Evolutionary conservation across 805 yeast species (phyloP).

Genomic region (Blastobotrys parvus): DNA sequence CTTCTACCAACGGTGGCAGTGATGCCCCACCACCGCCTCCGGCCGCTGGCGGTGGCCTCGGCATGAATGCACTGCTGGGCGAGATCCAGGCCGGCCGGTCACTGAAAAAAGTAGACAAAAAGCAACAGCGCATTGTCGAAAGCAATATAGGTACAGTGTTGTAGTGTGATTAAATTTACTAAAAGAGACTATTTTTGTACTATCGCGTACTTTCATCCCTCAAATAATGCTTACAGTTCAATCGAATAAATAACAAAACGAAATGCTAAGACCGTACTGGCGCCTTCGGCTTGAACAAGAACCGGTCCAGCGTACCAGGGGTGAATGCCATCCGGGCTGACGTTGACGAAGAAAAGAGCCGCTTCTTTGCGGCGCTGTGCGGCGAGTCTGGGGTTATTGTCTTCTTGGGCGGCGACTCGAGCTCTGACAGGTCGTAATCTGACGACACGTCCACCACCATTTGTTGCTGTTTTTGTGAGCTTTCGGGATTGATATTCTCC

Average conservation of each 20-base stretch:
- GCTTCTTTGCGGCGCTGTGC: neutral
- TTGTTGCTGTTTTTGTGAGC: neutral
- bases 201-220: no score
- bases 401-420: no score
- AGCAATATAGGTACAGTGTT: constrained; percentile 22
- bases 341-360: neutral
- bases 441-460: no score
- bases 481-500: neutral
- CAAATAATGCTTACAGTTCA: no score
- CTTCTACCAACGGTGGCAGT: constrained; percentile 30
- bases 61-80: constrained; percentile 24
- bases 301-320: neutral
- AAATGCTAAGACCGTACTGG: no score
- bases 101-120: constrained; percentile 24
- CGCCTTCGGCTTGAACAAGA: neutral
- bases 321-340: neutral
- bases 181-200: no score
- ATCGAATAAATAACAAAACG: no score
- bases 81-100: constrained; percentile 28
- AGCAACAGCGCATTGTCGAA: constrained; percentile 21
- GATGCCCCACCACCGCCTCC: constrained; percentile 25
- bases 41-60: constrained; percentile 26
- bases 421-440: no score
- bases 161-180: no score
- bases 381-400: neutral